phyloP scores from a whole-genome alignment of 306 rosid species.

The Fragaria nilgerrensis region DNA sequence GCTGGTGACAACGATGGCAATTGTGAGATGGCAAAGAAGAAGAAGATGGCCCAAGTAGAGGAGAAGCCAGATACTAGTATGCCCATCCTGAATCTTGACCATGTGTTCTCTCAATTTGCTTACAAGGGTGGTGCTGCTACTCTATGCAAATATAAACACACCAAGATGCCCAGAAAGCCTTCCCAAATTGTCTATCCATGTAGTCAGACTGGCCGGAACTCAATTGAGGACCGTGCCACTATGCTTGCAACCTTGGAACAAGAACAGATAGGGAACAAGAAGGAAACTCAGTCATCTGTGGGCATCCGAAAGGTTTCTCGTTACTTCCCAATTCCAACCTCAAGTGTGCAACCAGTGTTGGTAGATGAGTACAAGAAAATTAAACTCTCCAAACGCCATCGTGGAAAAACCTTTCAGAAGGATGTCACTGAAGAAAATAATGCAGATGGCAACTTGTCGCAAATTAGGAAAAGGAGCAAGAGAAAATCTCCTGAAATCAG shows the following conservation, averaged over 20 bases:
- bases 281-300: background rate
- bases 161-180: background rate
- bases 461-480: background rate
- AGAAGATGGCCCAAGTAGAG: too few relatives aligned
- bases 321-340: slow-evolving; percentile 9
- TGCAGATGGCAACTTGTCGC: background rate
- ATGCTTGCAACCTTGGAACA: background rate
- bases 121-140: background rate
- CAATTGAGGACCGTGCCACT: background rate
- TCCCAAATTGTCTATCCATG: background rate
- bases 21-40: too few relatives aligned
- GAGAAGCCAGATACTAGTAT: background rate
- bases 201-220: background rate
- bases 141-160: background rate
- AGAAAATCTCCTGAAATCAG: background rate
- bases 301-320: slow-evolving; percentile 25
- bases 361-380: background rate
- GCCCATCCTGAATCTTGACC: slow-evolving; percentile 12
- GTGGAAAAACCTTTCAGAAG: slow-evolving; percentile 21
- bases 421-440: background rate
- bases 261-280: background rate
- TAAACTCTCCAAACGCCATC: background rate
- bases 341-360: slow-evolving; percentile 14
- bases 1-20: background rate
- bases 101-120: slow-evolving; percentile 6